Evolutionary conservation across 768 basidiomycete genomes (phyloP), one percentile per base, ranked within the genome.

Genomic region (Heimioporus sp.): DNA sequence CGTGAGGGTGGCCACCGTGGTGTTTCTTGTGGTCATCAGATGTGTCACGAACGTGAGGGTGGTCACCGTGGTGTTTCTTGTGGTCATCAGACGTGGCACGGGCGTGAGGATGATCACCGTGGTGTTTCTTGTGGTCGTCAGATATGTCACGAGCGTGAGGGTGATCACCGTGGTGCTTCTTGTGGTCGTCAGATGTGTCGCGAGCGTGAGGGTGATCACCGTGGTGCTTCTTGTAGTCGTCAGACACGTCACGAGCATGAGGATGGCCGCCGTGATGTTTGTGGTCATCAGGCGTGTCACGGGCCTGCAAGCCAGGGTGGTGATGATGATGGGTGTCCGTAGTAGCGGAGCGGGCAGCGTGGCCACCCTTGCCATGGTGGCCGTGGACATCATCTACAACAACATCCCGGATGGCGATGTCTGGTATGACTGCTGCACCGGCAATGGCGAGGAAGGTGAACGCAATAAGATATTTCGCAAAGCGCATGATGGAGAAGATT

Each of bases 391-490:
- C 34, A n/a, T 8, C 9, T 17, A 43, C 42, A 13, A 24, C 41
- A 15, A 20, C 32, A 6, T 43, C 49, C n/a, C 43, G 49, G 6
- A n/a, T 28, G n/a, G 19, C 28, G 36, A 44, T 3, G 10, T 32
- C 32, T n/a, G 54, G 54, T 12, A 52, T 10, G 21, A 47, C 42
- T 11, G 38, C 50, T 2, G 46, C 50, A 1, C 28, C 43, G 19
- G 54, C 32, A n/a, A 55, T 10, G 10, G 42, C 50, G 31, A 55
- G 50, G 38, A 52, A 55, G 31, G 31, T 28, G 24, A 55, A 41
- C 34, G 32, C 20, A 38, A 44, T 17, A 21, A 55, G 41, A 30
- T 42, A 30, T 43, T 43, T 39, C 8, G 50, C 38, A 24, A 52
- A 31, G 12, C 46, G 54, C 54, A 55, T 55, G 50, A 17, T 52